A percentile compares a stretch with the other conserved stretches of the same genome.
Evolutionary conservation across 805 yeast genomes (phyloP).

Genomic region (Saccharomycopsis fermentans): DNA sequence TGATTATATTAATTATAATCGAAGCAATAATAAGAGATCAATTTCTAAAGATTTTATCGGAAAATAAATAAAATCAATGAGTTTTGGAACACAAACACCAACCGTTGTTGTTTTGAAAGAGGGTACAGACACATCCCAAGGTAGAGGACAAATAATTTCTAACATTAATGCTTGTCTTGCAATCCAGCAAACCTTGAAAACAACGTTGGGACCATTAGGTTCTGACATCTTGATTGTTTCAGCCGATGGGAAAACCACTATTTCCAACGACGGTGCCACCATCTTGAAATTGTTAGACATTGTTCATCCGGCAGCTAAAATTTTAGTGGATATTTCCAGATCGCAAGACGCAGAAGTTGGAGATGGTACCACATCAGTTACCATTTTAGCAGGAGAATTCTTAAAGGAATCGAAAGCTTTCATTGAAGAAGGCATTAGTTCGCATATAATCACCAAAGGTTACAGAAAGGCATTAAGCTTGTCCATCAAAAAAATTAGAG

Average conservation of each 20-base stretch:
- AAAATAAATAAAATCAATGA: slow-evolving; percentile 43
- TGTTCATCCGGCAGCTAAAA: slow-evolving; percentile 97
- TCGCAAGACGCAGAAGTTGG: slow-evolving; percentile 98
- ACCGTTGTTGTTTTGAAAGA: slow-evolving; percentile 97
- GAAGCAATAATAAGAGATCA: too few relatives aligned
- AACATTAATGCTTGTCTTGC: slow-evolving; percentile 97
- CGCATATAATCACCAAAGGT: slow-evolving; percentile 82
- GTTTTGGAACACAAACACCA: slow-evolving; percentile 88
- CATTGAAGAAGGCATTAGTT: slow-evolving; percentile 92
- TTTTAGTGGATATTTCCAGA: slow-evolving; percentile 85
- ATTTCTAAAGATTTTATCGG: too few relatives aligned
- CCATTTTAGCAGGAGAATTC: slow-evolving; percentile 88
- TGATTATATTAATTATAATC: background rate
- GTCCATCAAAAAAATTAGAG: slow-evolving; percentile 64
- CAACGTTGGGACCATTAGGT: slow-evolving; percentile 96
- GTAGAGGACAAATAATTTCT: slow-evolving; percentile 88
- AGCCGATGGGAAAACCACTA: slow-evolving; percentile 77
- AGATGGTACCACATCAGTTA: slow-evolving; percentile 95
- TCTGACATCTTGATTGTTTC: slow-evolving; percentile 88
- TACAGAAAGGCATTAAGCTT: slow-evolving; percentile 71
- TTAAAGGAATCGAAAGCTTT: slow-evolving; percentile 83
- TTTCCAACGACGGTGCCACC: slow-evolving; percentile 98
- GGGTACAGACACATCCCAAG: slow-evolving; percentile 96
- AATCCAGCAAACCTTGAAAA: slow-evolving; percentile 87
- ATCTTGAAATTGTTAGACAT: slow-evolving; percentile 85